Evolutionary conservation across 1,284 basidiomycete genomes (phyloP), one percentile per base, ranked within the genome.

Genomic region (Macrocystidia cucumis): DNA sequence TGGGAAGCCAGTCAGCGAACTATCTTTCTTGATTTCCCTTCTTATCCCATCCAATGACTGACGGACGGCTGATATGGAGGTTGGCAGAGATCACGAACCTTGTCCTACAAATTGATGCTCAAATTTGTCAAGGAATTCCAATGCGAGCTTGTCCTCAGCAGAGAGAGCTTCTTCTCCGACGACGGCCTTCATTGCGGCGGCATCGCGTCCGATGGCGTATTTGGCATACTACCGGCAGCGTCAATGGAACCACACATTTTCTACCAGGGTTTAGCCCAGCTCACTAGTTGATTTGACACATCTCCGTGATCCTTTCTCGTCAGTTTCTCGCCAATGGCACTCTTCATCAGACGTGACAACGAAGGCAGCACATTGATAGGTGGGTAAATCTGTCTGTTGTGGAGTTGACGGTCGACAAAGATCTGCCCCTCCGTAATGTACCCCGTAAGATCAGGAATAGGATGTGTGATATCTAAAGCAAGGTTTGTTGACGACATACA

Each of bases 361-460:
- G 96, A 98, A 35, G 96, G 96, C 29, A 99, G 74, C 44, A 99
- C 96, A 67, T 99, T 98, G 75, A 99, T 98, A 32, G 96, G 96
- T 28, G 96, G 96, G 68, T 98, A 98, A 60, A 98, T 95, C 64
- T 98, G 95, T 53, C 89, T 74, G 67, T 93, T 92, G 70, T 91
- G 73, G 58, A 93, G 65, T 56, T 89, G 86, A 49, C 95, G 85
- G 71, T 99, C 96, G 54, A 99, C 89, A 63, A 89, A 97, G 64
- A 99, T 97, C 67, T 98, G 96, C 35, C 96, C 96, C 70, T 98
- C 87, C 29, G 95, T 98, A 59, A 98, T 98, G 67, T 98, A 98
- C 35, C 96, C 96, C 48, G 92, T 98, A 67, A 99, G 73, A 79
- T 98, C 96, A 51, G 95, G 96, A 64, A 99, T 98, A 39, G 96